Percentiles rank a stretch among this genome's conserved stretches.
Evolutionary conservation across 2,329 filamentous ascomycete genomes (phyloP).

Genomic region (Stemphylium vesicarium): DNA sequence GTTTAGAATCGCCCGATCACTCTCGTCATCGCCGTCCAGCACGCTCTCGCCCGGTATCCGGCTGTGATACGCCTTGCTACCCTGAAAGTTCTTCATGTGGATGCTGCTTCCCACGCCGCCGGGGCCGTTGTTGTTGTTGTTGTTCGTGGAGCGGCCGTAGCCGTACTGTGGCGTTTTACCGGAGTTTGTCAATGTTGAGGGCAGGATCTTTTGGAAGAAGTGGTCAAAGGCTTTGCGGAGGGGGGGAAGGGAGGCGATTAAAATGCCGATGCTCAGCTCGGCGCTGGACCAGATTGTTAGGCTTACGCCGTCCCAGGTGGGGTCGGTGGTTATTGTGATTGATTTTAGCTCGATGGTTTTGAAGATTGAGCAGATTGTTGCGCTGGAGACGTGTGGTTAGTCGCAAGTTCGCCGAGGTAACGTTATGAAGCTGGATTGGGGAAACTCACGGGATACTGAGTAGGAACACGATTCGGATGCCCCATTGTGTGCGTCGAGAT

Average conservation of each 20-base stretch:
- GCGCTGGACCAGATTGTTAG: slow-evolving; percentile 35
- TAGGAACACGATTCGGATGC: slow-evolving; percentile 37
- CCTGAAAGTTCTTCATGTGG: slow-evolving; percentile 20
- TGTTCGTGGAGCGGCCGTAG: slow-evolving; percentile 12
- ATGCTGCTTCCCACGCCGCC: slow-evolving; percentile 9
- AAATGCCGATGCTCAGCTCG: slow-evolving; percentile 32
- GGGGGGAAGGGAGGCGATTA: slow-evolving; percentile 33
- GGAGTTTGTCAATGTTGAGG: slow-evolving; percentile 16
- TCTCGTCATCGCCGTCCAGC: slow-evolving; percentile 34
- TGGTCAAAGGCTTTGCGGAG: slow-evolving; percentile 35
- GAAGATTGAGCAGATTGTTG: slow-evolving; percentile 38
- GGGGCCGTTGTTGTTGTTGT: neutral
- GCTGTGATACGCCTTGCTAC: slow-evolving; percentile 30
- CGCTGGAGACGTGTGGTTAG: slow-evolving; percentile 18
- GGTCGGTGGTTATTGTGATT: slow-evolving; percentile 28
- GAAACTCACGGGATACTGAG: slow-evolving; percentile 36
- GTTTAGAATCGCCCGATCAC: slow-evolving; percentile 34
- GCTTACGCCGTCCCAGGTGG: slow-evolving; percentile 33
- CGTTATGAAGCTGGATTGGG: no score
- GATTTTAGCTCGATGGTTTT: slow-evolving; percentile 34
- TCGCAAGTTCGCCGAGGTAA: no score
- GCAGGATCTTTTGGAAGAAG: slow-evolving; percentile 25
- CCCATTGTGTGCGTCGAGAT: slow-evolving; percentile 33
- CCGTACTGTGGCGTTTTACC: slow-evolving; percentile 20
- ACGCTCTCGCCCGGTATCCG: slow-evolving; percentile 28